Evolutionary conservation across 768 basidiomycete genomes (phyloP).

Genomic region (Guyanaporus albipodus): DNA sequence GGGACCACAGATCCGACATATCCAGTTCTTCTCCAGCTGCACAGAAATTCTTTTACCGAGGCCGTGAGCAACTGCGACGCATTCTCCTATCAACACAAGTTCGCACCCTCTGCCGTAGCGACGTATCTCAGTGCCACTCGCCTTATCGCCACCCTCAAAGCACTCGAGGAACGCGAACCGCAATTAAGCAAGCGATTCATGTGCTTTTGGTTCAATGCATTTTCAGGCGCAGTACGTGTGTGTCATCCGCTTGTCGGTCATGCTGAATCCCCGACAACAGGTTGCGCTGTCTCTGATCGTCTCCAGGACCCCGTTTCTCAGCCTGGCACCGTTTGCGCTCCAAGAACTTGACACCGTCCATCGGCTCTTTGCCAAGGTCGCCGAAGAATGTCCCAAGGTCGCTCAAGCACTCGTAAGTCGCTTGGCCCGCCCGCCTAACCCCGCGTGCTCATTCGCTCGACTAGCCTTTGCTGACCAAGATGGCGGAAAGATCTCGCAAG

Average conservation of each 20-base stretch:
- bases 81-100: slow-evolving; percentile 57
- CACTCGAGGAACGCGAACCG: slow-evolving; percentile 53
- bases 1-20: slow-evolving; percentile 3
- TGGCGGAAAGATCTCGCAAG: slow-evolving; percentile 48
- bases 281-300: slow-evolving; percentile 64
- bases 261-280: slow-evolving; percentile 28
- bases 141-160: slow-evolving; percentile 54
- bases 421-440: neutral
- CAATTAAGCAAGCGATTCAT: slow-evolving; percentile 62
- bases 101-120: slow-evolving; percentile 68
- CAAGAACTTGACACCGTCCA: slow-evolving; percentile 57
- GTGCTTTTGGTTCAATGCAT: slow-evolving; percentile 72
- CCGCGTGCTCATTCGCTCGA: slow-evolving; percentile 9
- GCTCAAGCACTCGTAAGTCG: slow-evolving; percentile 51
- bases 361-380: slow-evolving; percentile 53
- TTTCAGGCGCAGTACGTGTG: slow-evolving; percentile 61
- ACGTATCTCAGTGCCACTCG: slow-evolving; percentile 58
- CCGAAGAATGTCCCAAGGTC: slow-evolving; percentile 56
- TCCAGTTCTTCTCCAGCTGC: slow-evolving; percentile 62
- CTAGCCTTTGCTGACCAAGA: slow-evolving; percentile 55
- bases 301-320: slow-evolving; percentile 55
- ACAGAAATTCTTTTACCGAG: slow-evolving; percentile 63
- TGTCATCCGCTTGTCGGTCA: neutral
- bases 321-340: slow-evolving; percentile 56
- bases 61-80: slow-evolving; percentile 52